Conservation (phyloP, 495 filamentous ascomycete species). For the Pyronema domesticum region DNA sequence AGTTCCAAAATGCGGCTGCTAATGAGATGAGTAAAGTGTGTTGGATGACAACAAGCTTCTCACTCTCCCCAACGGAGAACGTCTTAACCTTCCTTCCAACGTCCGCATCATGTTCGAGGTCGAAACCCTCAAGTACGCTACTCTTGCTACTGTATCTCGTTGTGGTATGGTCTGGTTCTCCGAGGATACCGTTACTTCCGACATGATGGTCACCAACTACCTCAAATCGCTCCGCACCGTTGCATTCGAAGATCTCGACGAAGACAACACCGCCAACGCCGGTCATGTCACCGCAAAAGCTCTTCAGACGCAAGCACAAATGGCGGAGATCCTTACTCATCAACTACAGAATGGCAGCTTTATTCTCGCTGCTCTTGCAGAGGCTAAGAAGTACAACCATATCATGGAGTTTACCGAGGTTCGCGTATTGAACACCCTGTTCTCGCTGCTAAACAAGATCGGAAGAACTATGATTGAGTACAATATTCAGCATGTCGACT, state of each 20-base stretch:
- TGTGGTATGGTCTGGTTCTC: constrained; percentile 99
- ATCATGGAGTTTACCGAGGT: constrained; percentile 96
- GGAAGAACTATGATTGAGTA: constrained; percentile 88
- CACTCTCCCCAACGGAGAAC: constrained; percentile 92
- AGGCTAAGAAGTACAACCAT: constrained; percentile 64
- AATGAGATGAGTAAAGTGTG: constrained; percentile 36
- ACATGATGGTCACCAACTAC: constrained; percentile 86
- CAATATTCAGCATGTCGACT: constrained; percentile 83
- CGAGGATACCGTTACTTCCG: constrained; percentile 80
- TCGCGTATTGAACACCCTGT: constrained; percentile 78
- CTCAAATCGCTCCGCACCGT: constrained; percentile 62
- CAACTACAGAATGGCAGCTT: constrained; percentile 63
- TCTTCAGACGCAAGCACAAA: constrained; percentile 53
- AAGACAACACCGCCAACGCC: constrained; percentile 60
- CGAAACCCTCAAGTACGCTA: constrained; percentile 95
- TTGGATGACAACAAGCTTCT: constrained; percentile 96
- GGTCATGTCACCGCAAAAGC: constrained; percentile 64
- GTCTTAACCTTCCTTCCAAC: constrained; percentile 79
- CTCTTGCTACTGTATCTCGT: constrained; percentile 88
- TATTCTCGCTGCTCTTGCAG: constrained; percentile 51
- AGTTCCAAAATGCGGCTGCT: not conserved
- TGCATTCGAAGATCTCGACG: constrained; percentile 83
- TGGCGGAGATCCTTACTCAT: constrained; percentile 57
- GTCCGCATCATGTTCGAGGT: constrained; percentile 99
- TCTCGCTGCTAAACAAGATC: constrained; percentile 83